phyloP scores from a whole-genome alignment of 1,139 yeast species.

The Kodamaea sp. region DNA sequence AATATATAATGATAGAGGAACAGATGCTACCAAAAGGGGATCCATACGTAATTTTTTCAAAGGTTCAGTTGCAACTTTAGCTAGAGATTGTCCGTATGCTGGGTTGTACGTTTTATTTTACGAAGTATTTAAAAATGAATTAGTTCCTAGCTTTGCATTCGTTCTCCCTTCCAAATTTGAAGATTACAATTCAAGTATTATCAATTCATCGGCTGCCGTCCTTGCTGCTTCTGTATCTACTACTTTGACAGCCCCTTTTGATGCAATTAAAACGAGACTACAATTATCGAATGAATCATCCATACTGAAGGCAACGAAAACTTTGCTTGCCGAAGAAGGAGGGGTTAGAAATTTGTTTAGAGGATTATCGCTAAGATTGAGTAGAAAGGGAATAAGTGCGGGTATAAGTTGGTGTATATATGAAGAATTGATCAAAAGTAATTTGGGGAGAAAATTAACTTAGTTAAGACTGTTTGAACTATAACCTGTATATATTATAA shows the following conservation, averaged over 20 bases:
- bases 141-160: slow-evolving; percentile 25
- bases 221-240: slow-evolving; percentile 79
- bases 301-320: slow-evolving; percentile 26
- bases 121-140: slow-evolving; percentile 60
- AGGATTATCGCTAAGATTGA: slow-evolving; percentile 76
- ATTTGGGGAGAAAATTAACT: slow-evolving; percentile 1
- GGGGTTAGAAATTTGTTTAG: slow-evolving; percentile 65
- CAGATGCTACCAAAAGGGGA: slow-evolving; percentile 15
- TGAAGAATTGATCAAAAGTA: slow-evolving; percentile 68
- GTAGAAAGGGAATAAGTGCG: slow-evolving; percentile 85
- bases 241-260: slow-evolving; percentile 89
- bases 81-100: slow-evolving; percentile 95
- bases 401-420: slow-evolving; percentile 97
- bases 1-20: slow-evolving; percentile 50
- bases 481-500: no score
- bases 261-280: slow-evolving; percentile 87
- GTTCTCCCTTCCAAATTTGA: slow-evolving; percentile 17
- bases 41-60: slow-evolving; percentile 66
- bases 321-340: slow-evolving; percentile 50
- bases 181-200: slow-evolving; percentile 44
- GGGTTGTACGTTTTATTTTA: slow-evolving; percentile 85
- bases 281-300: slow-evolving; percentile 46
- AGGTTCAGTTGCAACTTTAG: slow-evolving; percentile 84
- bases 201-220: slow-evolving; percentile 71
- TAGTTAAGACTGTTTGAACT: not conserved